Conservation (phyloP, 129 eudicot species). For the Dittrichia graveolens region DNA sequence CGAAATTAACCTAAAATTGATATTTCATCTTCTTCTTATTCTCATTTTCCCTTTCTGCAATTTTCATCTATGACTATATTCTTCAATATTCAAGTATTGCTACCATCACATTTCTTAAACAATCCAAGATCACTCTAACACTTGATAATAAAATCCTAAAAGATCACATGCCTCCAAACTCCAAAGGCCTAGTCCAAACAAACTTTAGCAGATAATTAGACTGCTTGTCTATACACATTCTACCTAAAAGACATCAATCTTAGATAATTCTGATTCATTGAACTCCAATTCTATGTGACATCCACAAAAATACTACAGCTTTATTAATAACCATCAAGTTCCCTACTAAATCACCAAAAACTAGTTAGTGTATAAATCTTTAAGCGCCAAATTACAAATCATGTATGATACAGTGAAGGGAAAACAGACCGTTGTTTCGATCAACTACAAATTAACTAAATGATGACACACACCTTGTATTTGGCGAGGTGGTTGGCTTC, state of each 20-base stretch:
- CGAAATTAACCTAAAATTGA: constrained; percentile 1
- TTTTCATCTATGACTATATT: background rate
- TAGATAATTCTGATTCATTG: constrained; percentile 8
- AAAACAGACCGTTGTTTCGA: background rate
- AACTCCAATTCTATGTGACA: constrained; percentile 14
- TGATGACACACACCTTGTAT: constrained; percentile 57
- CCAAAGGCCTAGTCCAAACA: constrained; percentile 21
- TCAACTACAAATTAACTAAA: background rate
- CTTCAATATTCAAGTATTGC: background rate
- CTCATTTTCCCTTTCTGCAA: constrained; percentile 3
- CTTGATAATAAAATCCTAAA: constrained; percentile 5
- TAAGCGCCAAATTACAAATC: background rate
- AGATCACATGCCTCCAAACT: constrained; percentile 24
- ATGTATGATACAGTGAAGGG: background rate
- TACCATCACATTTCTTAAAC: constrained; percentile 11
- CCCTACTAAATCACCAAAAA: background rate
- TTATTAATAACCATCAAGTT: background rate
- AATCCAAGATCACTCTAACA: constrained; percentile 6
- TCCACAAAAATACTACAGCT: background rate
- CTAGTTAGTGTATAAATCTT: constrained; percentile 13
- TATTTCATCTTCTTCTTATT: background rate
- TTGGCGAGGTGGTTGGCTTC: constrained; percentile 77
- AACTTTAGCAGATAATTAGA: constrained; percentile 1
- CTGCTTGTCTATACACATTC: background rate
- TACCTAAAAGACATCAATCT: constrained; percentile 14